Evolutionary conservation across 1,284 basidiomycete species (phyloP).

Genomic region (Heterobasidion annosum): DNA sequence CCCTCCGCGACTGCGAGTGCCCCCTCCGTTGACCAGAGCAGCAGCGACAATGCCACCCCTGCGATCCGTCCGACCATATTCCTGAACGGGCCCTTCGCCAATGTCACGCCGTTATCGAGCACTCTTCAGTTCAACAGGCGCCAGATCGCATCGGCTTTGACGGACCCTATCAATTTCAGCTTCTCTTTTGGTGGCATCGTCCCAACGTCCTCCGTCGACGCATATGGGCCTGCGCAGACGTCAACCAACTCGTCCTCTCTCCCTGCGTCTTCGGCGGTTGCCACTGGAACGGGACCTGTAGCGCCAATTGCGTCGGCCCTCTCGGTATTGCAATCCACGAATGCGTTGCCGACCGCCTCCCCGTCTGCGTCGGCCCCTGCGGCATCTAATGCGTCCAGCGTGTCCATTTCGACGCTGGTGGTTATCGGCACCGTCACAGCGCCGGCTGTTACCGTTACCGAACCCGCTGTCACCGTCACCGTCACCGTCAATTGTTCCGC

Average conservation of each 20-base stretch:
- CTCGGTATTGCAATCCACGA: too few relatives aligned
- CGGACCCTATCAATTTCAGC: not conserved
- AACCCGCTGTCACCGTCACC: conserved; percentile 1
- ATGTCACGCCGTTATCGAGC: not conserved
- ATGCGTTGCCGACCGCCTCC: too few relatives aligned
- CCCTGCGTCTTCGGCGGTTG: not conserved
- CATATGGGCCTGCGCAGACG: not conserved
- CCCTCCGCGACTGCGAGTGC: not conserved
- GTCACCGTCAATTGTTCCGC: not conserved
- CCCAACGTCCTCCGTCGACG: not conserved
- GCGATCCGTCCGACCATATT: not conserved
- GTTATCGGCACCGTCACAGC: not conserved
- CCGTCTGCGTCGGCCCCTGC: too few relatives aligned
- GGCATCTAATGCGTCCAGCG: not conserved
- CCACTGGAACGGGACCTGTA: too few relatives aligned
- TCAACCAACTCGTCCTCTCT: not conserved
- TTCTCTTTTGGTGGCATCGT: conserved; percentile 1
- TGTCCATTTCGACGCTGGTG: not conserved
- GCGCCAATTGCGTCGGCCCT: too few relatives aligned
- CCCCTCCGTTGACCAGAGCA: not conserved
- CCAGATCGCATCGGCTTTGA: not conserved
- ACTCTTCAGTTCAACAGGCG: conserved; percentile 3
- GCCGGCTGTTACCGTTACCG: not conserved
- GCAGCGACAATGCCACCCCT: not conserved
- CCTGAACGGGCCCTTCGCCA: too few relatives aligned